Base-by-base conservation (phyloP, 75 land plant genomes). In the Larix kaempferi region DNA sequence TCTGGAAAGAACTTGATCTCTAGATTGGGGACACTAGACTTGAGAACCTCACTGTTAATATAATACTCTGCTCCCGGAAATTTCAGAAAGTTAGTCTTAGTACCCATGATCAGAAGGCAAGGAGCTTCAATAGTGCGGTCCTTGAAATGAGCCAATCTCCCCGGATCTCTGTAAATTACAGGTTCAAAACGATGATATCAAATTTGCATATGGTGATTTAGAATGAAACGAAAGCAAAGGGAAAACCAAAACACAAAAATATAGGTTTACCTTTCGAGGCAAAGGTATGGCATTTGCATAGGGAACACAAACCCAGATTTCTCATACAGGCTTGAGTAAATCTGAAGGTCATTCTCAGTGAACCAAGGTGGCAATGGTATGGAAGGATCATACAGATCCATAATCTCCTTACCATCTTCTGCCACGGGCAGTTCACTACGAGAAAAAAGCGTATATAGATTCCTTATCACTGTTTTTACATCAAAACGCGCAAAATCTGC, bases 401-500 rank as follows among this genome's bases (percentile, higher is more conserved):
- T 85, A 25, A 87, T 82, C 80, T 89, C 89, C 81, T 87, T 82
- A 61, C 80, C 76, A 35, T 89, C 81, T 0, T 63, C 60, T 33
- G 94, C 94, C 29, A 84, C 71, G 3, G 85, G 89, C 49, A 87
- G 61, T 49, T 85, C 89, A 79, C 86, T 87, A 56, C 80, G 59
- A 29, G 87, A 83, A 78, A 92, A 92, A 41, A 89, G 80, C 19
- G 79, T 89, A 77, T 92, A 92, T 35, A 89, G 80, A 23, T 79
- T 91, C 54, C 77, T 72, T 22, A 91, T 62, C 37, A 92, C 92
- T 10, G 92, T 90, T 78, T 80, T 80, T 0, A 73, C 84, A 82
- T 90, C 92, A 79, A 83, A 83, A 22, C 94, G 88, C 15, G 87
- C 90, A 67, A 92, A 90, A 82, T 92, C 94, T 60, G 89, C 92